phyloP scores from a whole-genome alignment of 31 red algal genomes.

The Endocladia muricata region DNA sequence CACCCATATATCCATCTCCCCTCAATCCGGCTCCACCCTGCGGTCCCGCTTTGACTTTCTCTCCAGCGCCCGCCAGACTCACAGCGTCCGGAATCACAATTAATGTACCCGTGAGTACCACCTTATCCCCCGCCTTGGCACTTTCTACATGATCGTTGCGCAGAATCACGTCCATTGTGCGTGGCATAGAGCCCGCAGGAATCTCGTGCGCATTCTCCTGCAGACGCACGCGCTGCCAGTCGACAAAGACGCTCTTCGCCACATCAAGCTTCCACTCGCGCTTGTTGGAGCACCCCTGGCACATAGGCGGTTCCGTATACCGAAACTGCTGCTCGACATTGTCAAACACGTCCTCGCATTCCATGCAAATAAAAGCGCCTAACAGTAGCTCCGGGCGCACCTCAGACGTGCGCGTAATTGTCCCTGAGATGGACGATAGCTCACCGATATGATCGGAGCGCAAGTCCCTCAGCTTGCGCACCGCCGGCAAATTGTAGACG shows the following conservation, averaged over 20 bases:
- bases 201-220: slow-evolving; percentile 95
- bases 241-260: slow-evolving; percentile 82
- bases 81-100: slow-evolving; percentile 93
- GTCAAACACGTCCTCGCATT: slow-evolving; percentile 67
- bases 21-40: slow-evolving; percentile 40
- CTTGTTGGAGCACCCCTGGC: slow-evolving; percentile 75
- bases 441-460: slow-evolving; percentile 81
- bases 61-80: slow-evolving; percentile 85
- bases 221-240: slow-evolving; percentile 90
- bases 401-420: slow-evolving; percentile 93
- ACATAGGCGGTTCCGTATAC: slow-evolving; percentile 93
- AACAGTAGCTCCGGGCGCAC: slow-evolving; percentile 88
- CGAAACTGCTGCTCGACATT: slow-evolving; percentile 97
- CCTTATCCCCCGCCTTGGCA: slow-evolving; percentile 95
- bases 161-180: slow-evolving; percentile 94
- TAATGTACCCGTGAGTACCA: slow-evolving; percentile 81
- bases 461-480: slow-evolving; percentile 86
- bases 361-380: slow-evolving; percentile 75
- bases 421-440: slow-evolving; percentile 84
- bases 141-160: slow-evolving; percentile 91
- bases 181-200: slow-evolving; percentile 94
- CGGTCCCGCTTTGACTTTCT: slow-evolving; percentile 66
- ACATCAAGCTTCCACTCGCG: slow-evolving; percentile 82
- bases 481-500: slow-evolving; percentile 80
- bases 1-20: slow-evolving; percentile 80